Conservation (phyloP, 208 protist species). For the Spongospora subterranea region DNA sequence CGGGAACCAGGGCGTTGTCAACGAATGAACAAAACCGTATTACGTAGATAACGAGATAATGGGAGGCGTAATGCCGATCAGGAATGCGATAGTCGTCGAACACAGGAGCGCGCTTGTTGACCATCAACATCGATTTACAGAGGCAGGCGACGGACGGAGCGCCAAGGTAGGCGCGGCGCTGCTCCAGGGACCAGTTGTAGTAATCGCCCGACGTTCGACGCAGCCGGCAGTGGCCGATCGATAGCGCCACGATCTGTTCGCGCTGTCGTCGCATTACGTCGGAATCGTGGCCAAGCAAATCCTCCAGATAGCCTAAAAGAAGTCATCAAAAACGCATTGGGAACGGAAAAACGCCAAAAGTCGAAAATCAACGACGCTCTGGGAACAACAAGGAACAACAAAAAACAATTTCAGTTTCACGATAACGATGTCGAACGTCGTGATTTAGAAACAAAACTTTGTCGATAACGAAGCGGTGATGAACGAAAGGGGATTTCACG, state of each 20-base stretch:
- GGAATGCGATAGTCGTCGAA: background rate
- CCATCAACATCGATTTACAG: constrained; percentile 48
- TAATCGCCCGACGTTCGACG: constrained; percentile 25
- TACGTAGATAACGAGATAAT: constrained; percentile 48
- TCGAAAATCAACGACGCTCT: too few species aligned
- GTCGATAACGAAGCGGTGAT: too few species aligned
- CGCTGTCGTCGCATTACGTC: constrained; percentile 13
- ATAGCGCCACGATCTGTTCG: background rate
- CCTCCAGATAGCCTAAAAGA: background rate
- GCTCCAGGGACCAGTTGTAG: constrained; percentile 28
- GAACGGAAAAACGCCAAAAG: too few species aligned
- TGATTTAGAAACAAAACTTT: too few species aligned
- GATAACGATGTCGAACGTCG: too few species aligned
- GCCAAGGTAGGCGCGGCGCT: background rate
- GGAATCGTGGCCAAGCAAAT: constrained; percentile 14
- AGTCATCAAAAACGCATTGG: too few species aligned
- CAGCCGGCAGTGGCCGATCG: background rate
- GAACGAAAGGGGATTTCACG: too few species aligned
- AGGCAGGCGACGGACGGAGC: constrained; percentile 3
- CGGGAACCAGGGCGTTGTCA: background rate
- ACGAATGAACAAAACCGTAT: background rate
- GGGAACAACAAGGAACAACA: too few species aligned
- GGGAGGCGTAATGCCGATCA: background rate
- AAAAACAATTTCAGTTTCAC: too few species aligned
- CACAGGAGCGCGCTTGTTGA: constrained; percentile 19